Evolutionary conservation across 257 asterid species (phyloP).

Genomic region (Solanum sparsipilum): DNA sequence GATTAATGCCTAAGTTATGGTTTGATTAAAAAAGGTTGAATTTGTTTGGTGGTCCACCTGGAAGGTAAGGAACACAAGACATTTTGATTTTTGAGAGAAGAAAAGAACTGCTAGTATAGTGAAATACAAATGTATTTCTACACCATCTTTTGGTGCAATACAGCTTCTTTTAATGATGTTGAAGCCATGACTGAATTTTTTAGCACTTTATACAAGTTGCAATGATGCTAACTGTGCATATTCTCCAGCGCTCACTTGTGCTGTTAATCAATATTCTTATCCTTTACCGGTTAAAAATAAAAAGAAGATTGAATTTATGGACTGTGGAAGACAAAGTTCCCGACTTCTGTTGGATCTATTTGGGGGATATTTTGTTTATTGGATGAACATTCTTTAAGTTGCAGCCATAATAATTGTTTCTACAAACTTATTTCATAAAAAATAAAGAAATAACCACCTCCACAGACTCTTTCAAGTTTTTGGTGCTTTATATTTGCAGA

Average conservation of each 20-base stretch:
- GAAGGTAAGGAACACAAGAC: background rate
- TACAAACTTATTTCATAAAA: background rate
- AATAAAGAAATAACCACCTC: background rate
- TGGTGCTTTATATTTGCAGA: constrained; percentile 35
- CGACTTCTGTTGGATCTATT: background rate
- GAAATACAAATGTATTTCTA: background rate
- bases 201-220: background rate
- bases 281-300: background rate
- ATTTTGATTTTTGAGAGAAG: background rate
- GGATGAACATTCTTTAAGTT: background rate
- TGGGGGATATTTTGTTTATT: background rate
- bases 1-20: background rate
- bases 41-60: background rate
- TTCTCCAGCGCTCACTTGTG: background rate
- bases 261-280: background rate
- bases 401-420: background rate
- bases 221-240: background rate
- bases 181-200: background rate
- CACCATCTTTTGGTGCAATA: background rate
- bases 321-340: background rate
- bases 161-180: background rate
- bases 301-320: background rate
- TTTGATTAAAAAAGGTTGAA: background rate
- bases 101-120: background rate
- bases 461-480: background rate